A percentile compares a stretch with the other conserved stretches of the same genome.
These are phyloP conservation scores for Cicer judaicum DNA, from an alignment of 306 rosid species.

Conservation along the genomic window DNA sequence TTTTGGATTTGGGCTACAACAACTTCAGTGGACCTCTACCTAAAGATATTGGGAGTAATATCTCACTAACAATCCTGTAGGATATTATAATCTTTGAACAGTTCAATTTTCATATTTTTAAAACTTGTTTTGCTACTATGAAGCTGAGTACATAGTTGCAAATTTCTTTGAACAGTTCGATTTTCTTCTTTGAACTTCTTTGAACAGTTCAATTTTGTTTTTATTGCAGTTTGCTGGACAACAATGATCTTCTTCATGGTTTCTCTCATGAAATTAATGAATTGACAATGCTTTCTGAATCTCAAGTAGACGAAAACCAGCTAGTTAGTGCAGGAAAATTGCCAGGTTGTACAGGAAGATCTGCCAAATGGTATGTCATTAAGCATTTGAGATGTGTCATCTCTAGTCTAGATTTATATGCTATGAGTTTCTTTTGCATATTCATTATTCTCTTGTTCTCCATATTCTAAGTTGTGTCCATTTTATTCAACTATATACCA, in stretches of 20 bases:
- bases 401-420: neutral
- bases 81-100: constrained; percentile 47
- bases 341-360: constrained; percentile 53
- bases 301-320: constrained; percentile 73
- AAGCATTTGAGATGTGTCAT: constrained; percentile 42
- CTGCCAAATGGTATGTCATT: constrained; percentile 56
- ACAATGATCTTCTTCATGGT: constrained; percentile 67
- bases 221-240: constrained; percentile 79
- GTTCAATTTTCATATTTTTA: constrained; percentile 28
- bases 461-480: constrained; percentile 16
- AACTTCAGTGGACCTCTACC: constrained; percentile 73
- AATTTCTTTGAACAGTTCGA: constrained; percentile 1
- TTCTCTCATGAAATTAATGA: constrained; percentile 66
- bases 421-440: constrained; percentile 25
- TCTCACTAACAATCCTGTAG: constrained; percentile 74
- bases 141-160: constrained; percentile 1
- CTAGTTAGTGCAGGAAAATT: constrained; percentile 49
- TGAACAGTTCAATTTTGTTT: constrained; percentile 18
- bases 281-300: constrained; percentile 67
- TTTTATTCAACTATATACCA: constrained; percentile 6
- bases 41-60: constrained; percentile 68
- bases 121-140: constrained; percentile 13
- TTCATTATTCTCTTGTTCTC: constrained; percentile 28
- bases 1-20: constrained; percentile 90
- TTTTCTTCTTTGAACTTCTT: constrained; percentile 3